Evolutionary conservation across 1,284 basidiomycete species (phyloP), one percentile per base, ranked within the genome.

Genomic region (Melampsora larici-populina): DNA sequence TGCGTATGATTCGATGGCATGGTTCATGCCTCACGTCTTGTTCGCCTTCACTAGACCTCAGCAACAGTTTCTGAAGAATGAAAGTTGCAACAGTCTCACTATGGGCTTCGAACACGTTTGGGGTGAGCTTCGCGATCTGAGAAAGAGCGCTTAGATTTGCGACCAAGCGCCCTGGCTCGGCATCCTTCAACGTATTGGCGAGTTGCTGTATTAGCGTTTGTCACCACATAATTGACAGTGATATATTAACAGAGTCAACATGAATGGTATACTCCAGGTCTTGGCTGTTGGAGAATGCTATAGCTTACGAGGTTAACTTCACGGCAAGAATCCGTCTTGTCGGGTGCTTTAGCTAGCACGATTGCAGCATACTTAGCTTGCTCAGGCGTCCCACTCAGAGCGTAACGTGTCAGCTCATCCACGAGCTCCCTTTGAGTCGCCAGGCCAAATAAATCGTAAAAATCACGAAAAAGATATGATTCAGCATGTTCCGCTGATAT

Each of bases 341-440:
- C 78, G 13, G 58, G 68, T 21, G 83, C 81, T 21, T 82, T 80
- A 0, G 91, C 89, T 11, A 97, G 82, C 66, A 94, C 86, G 31
- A 93, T 89, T 0, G 92, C 89, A 0, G 94, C 92, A 83, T 92
- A 95, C 84, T 98, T 98, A 26, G 94, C 91, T 81, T 92, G 89
- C 24, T 88, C 86, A 24, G 86, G 86, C 46, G 90, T 89, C 0
- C 89, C 87, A 13, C 88, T 87, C 46, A 89, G 83, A 0, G 89
- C 90, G 80, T 90, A 88, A 40, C 88, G 86, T 73, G 85, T 85
- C 9, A 91, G 86, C 18, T 90, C 87, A 49, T 95, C 92, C 11
- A 90, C 83, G 0, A 89, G 80, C 72, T 82, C 82, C 60, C 82
- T 84, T 79, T 78, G 75, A 55, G 77, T 63, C 7, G n/a, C 13